Conservation (phyloP, 2,329 filamentous ascomycete species). For the Colletotrichum ledebouriae region DNA sequence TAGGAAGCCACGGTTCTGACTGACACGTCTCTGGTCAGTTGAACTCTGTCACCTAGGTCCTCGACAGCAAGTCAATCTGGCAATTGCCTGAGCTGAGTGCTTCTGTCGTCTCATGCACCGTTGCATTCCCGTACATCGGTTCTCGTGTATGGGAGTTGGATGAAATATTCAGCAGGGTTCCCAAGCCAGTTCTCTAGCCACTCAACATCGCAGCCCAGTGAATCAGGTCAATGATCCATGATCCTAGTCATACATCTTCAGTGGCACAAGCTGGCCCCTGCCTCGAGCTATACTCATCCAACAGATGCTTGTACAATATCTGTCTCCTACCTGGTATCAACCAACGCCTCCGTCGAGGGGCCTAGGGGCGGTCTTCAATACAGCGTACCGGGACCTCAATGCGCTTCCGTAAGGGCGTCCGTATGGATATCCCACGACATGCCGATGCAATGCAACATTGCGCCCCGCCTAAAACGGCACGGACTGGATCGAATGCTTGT, state of each 20-base stretch:
- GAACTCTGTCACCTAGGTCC: not conserved
- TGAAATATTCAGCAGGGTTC: not conserved
- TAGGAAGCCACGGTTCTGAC: no score
- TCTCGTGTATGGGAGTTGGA: constrained; percentile 7
- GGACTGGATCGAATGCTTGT: constrained; percentile 23
- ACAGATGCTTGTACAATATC: not conserved
- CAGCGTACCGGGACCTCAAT: constrained; percentile 1
- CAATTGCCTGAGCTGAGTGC: not conserved
- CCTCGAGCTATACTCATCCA: not conserved
- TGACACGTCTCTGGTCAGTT: no score
- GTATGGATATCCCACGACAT: constrained; percentile 1
- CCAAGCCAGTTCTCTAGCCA: constrained; percentile 1
- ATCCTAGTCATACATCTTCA: constrained; percentile 15
- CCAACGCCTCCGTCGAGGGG: no score
- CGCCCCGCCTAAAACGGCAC: constrained; percentile 9
- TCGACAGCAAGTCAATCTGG: not conserved
- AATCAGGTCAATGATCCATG: constrained; percentile 6
- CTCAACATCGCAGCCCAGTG: not conserved
- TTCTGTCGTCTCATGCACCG: not conserved
- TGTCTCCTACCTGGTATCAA: no score
- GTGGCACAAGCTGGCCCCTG: not conserved
- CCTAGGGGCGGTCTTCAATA: not conserved
- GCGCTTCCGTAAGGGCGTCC: constrained; percentile 5
- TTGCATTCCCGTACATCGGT: not conserved
- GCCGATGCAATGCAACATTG: constrained; percentile 1